A percentile compares a stretch with the other conserved stretches of the same genome.
Evolutionary conservation across 768 basidiomycete species (phyloP).

Genomic region (Kwoniella europaea): DNA sequence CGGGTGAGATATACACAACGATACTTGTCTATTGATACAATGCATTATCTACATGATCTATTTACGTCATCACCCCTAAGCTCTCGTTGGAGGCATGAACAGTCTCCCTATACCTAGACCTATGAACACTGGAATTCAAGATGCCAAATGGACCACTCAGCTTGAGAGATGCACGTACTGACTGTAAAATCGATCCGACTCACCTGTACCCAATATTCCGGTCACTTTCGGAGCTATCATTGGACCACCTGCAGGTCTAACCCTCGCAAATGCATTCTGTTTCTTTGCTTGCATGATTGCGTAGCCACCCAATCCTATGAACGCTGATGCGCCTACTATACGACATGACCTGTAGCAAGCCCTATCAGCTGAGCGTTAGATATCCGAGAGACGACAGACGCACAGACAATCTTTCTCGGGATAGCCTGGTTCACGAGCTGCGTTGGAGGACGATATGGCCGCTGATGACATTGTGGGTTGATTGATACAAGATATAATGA

Average conservation of each 20-base stretch:
- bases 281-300: constrained; percentile 41
- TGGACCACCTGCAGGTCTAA: constrained; percentile 34
- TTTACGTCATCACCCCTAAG: not conserved
- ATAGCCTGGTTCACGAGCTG: constrained; percentile 5
- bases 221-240: constrained; percentile 36
- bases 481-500: too few species aligned
- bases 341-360: too few species aligned
- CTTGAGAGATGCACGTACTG: not conserved
- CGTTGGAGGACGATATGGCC: constrained; percentile 11
- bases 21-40: not conserved
- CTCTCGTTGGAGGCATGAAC: constrained; percentile 15
- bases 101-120: constrained; percentile 23
- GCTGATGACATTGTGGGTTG: constrained; percentile 16
- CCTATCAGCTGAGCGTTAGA: too few species aligned
- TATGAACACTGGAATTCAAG: constrained; percentile 17
- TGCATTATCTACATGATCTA: not conserved
- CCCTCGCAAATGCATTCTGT: constrained; percentile 40
- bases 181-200: constrained; percentile 5
- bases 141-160: not conserved
- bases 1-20: too few species aligned
- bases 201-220: constrained; percentile 46
- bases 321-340: constrained; percentile 44
- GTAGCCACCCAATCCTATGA: constrained; percentile 48
- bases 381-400: too few species aligned
- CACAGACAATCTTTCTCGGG: constrained; percentile 23